Evolutionary conservation across 441 rosid species (phyloP).

Genomic region (Euphorbia celastroides): DNA sequence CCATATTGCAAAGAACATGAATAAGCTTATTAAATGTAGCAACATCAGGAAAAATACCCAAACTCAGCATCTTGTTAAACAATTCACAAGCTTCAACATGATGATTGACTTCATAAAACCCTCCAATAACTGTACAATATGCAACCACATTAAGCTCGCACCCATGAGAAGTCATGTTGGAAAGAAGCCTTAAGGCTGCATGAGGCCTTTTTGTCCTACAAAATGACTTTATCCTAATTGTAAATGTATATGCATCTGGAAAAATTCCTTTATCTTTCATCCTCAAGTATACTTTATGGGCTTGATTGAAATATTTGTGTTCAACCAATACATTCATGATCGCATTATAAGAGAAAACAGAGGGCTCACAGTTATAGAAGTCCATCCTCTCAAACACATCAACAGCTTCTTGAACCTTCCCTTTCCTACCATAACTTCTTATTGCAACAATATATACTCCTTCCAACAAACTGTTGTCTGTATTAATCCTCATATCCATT

Average conservation of each 20-base stretch:
- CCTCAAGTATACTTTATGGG: constrained; percentile 82
- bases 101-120: constrained; percentile 58
- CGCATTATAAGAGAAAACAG: constrained; percentile 67
- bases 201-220: constrained; percentile 73
- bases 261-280: constrained; percentile 59
- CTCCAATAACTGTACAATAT: constrained; percentile 69
- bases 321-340: constrained; percentile 86
- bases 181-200: constrained; percentile 78
- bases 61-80: constrained; percentile 69
- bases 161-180: constrained; percentile 71
- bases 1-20: constrained; percentile 73
- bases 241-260: constrained; percentile 82
- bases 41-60: constrained; percentile 47
- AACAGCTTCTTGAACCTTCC: constrained; percentile 80
- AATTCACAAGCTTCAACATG: constrained; percentile 57
- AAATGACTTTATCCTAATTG: constrained; percentile 86
- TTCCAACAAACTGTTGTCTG: constrained; percentile 55
- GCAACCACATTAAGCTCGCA: constrained; percentile 69
- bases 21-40: constrained; percentile 72
- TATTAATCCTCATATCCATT: constrained; percentile 43
- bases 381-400: constrained; percentile 94
- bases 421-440: constrained; percentile 70
- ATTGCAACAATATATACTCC: constrained; percentile 68
- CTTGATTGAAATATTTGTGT: constrained; percentile 56
- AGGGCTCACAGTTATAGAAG: constrained; percentile 64